Percentiles rank a stretch among this genome's conserved stretches.
phyloP scores from a whole-genome alignment of 495 filamentous ascomycete genomes.

The Neurospora sp. region DNA sequence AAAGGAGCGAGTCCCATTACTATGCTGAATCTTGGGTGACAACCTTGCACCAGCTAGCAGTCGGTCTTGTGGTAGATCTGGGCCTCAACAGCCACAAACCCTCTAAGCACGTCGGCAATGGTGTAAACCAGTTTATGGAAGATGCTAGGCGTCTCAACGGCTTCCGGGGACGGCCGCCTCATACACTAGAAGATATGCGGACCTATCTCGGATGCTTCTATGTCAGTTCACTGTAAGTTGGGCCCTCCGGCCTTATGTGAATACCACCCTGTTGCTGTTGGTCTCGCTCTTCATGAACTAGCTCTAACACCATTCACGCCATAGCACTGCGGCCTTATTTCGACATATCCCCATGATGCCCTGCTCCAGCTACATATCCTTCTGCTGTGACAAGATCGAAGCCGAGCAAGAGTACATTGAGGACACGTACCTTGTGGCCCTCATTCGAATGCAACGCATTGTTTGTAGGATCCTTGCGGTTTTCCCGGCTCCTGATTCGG shows the following conservation, averaged over 20 bases:
- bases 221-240: slow-evolving; percentile 10
- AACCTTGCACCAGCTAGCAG: slow-evolving; percentile 13
- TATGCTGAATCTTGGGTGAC: slow-evolving; percentile 11
- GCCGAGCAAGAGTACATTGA: slow-evolving; percentile 4
- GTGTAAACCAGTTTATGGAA: slow-evolving; percentile 3
- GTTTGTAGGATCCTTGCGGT: slow-evolving; percentile 1
- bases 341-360: slow-evolving; percentile 7
- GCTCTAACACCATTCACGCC: neutral
- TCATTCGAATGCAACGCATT: slow-evolving; percentile 14
- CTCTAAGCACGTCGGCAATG: neutral
- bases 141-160: slow-evolving; percentile 4
- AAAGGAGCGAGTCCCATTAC: slow-evolving; percentile 14
- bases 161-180: neutral
- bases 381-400: slow-evolving; percentile 13
- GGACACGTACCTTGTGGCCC: slow-evolving; percentile 9
- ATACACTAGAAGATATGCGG: slow-evolving; percentile 15
- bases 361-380: slow-evolving; percentile 7
- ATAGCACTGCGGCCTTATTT: slow-evolving; percentile 11
- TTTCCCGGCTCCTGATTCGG: slow-evolving; percentile 10
- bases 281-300: neutral
- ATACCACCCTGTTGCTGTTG: neutral
- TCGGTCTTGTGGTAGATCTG: slow-evolving; percentile 11
- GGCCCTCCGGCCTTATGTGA: neutral
- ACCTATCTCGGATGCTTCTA: slow-evolving; percentile 14
- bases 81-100: slow-evolving; percentile 9